A percentile compares a stretch with the other conserved stretches of the same genome.
Evolutionary conservation across 2,329 filamentous ascomycete species (phyloP).

Genomic region (Paecilomyces variotii): DNA sequence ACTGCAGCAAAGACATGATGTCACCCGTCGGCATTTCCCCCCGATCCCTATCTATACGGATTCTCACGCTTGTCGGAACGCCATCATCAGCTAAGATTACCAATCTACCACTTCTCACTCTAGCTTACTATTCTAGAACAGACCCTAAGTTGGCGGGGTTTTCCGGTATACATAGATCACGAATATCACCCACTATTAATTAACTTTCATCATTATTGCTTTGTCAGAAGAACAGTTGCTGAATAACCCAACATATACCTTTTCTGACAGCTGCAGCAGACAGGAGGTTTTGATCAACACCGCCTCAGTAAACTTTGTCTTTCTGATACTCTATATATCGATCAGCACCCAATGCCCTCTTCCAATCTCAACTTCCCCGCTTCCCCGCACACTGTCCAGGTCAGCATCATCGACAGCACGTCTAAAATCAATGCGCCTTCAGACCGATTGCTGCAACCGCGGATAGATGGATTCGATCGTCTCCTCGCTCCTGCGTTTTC

Average conservation of each 20-base stretch:
- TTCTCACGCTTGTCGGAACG: not conserved
- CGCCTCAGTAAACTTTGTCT: not conserved
- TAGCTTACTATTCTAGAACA: not conserved
- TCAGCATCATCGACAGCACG: conserved; percentile 26
- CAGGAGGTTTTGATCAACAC: not conserved
- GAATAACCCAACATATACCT: too few species aligned
- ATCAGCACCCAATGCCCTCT: not conserved
- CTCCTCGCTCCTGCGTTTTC: conserved; percentile 1
- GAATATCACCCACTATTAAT: not conserved
- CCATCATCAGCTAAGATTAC: not conserved
- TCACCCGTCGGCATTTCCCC: not conserved
- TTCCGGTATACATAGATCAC: not conserved
- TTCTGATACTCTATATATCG: not conserved
- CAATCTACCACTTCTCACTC: not conserved
- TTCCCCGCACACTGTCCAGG: conserved; percentile 19
- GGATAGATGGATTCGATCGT: not conserved
- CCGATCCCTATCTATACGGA: not conserved
- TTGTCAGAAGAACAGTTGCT: not conserved
- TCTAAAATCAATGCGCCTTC: conserved; percentile 14
- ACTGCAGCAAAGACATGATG: not conserved
- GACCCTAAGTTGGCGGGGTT: not conserved
- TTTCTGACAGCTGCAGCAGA: too few species aligned
- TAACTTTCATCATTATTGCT: not conserved
- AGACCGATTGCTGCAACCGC: conserved; percentile 11
- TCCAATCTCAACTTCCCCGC: conserved; percentile 18